phyloP scores from a whole-genome alignment of 1,284 basidiomycete genomes.

The Pseudozyma sp. region DNA sequence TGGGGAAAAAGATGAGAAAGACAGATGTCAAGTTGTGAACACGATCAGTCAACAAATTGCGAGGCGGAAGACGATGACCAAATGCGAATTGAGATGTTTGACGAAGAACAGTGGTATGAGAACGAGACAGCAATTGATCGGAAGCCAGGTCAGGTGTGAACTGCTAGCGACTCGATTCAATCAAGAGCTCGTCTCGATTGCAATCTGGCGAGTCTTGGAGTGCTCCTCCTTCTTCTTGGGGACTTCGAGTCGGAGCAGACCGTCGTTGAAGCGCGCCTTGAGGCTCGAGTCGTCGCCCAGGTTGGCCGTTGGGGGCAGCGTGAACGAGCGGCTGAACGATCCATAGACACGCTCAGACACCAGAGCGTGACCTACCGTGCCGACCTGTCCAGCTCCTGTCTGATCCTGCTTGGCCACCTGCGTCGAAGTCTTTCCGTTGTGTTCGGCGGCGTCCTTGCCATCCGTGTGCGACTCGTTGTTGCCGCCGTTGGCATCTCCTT shows the following conservation, averaged over 20 bases:
- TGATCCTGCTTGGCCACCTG: constrained; percentile 39
- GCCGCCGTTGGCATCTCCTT: neutral
- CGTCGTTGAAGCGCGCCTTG: constrained; percentile 55
- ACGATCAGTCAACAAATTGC: too few relatives aligned
- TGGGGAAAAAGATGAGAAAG: too few relatives aligned
- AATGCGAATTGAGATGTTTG: too few relatives aligned
- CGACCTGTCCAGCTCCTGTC: constrained; percentile 20
- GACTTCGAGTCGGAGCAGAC: constrained; percentile 54
- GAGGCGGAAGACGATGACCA: too few relatives aligned
- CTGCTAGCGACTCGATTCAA: too few relatives aligned
- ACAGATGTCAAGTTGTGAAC: too few relatives aligned
- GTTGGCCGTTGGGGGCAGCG: constrained; percentile 47
- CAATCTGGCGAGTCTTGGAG: constrained; percentile 50
- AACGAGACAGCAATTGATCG: too few relatives aligned
- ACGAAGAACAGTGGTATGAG: too few relatives aligned
- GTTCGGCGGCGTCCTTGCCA: constrained; percentile 5
- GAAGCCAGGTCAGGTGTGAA: too few relatives aligned
- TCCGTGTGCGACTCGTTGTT: constrained; percentile 2
- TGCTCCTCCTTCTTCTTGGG: constrained; percentile 55
- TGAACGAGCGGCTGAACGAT: constrained; percentile 55
- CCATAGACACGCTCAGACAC: constrained; percentile 54
- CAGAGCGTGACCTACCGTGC: constrained; percentile 35
- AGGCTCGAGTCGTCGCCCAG: constrained; percentile 34
- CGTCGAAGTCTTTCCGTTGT: constrained; percentile 7
- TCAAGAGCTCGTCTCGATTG: constrained; percentile 35